A percentile compares a stretch with the other conserved stretches of the same genome.
Evolutionary conservation across 495 filamentous ascomycete species (phyloP).

Genomic region (Rhypophila decipiens): DNA sequence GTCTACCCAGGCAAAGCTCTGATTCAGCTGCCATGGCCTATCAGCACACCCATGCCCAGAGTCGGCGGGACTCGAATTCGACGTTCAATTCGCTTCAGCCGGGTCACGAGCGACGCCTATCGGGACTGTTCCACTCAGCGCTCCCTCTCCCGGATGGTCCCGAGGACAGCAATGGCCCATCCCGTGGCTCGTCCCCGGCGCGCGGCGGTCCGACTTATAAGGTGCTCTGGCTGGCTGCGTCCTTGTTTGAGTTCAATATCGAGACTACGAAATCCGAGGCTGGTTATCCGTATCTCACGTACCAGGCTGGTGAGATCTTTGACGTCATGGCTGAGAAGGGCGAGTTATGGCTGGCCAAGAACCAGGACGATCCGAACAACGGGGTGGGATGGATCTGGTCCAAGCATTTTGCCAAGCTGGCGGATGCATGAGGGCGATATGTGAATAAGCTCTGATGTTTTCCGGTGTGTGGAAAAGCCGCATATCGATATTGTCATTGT

Average conservation of each 20-base stretch:
- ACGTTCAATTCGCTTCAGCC: slow-evolving; percentile 36
- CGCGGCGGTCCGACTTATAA: slow-evolving; percentile 39
- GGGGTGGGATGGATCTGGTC: slow-evolving; percentile 98
- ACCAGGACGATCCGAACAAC: slow-evolving; percentile 78
- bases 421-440: slow-evolving; percentile 35
- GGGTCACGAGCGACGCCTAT: slow-evolving; percentile 40
- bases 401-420: slow-evolving; percentile 86
- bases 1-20: slow-evolving; percentile 35
- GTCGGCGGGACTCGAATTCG: slow-evolving; percentile 42
- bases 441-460: not conserved
- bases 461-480: not conserved
- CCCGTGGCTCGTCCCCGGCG: slow-evolving; percentile 46
- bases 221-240: slow-evolving; percentile 82
- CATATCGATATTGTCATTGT: no score
- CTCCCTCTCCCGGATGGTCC: slow-evolving; percentile 70
- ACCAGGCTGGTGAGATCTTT: slow-evolving; percentile 85
- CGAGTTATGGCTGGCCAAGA: slow-evolving; percentile 94
- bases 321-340: slow-evolving; percentile 92
- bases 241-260: slow-evolving; percentile 94
- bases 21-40: slow-evolving; percentile 32
- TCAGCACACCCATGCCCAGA: slow-evolving; percentile 9
- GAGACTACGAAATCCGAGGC: slow-evolving; percentile 85
- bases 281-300: slow-evolving; percentile 92
- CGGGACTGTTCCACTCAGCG: slow-evolving; percentile 77
- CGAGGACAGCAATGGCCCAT: slow-evolving; percentile 39